A percentile compares a stretch with the other conserved stretches of the same genome.
These are phyloP conservation scores for Aspergillus viridinutans DNA, from an alignment of 2,329 filamentous ascomycete genomes.

Conservation along the genomic window DNA sequence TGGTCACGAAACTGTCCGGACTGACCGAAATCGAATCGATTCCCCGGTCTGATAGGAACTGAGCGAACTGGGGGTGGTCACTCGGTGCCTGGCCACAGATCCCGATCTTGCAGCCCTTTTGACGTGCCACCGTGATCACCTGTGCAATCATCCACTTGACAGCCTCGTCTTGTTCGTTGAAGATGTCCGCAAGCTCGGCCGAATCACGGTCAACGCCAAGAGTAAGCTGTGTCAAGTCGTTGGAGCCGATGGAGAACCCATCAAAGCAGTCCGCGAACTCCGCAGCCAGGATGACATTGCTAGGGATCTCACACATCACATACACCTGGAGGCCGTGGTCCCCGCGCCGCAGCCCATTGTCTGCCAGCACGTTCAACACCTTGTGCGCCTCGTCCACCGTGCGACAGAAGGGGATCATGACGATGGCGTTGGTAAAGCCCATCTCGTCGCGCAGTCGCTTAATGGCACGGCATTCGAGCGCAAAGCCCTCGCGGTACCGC, in stretches of 20 bases:
- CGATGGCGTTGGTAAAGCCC: slow-evolving; percentile 35
- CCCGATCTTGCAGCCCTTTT: slow-evolving; percentile 34
- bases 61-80: slow-evolving; percentile 37
- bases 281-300: slow-evolving; percentile 37
- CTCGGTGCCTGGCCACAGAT: slow-evolving; percentile 41
- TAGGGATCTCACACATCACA: slow-evolving; percentile 43
- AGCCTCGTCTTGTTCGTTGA: slow-evolving; percentile 38
- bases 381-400: slow-evolving; percentile 33
- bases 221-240: slow-evolving; percentile 40
- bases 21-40: slow-evolving; percentile 41
- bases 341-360: slow-evolving; percentile 36
- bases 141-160: slow-evolving; percentile 39
- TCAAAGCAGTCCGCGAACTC: slow-evolving; percentile 38
- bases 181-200: slow-evolving; percentile 33
- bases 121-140: slow-evolving; percentile 28
- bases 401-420: slow-evolving; percentile 40
- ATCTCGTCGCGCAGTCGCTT: slow-evolving; percentile 36
- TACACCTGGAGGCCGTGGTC: slow-evolving; percentile 36
- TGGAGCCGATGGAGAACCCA: slow-evolving; percentile 42
- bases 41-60: slow-evolving; percentile 32
- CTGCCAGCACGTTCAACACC: slow-evolving; percentile 34
- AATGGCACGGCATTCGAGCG: slow-evolving; percentile 38
- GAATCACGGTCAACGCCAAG: slow-evolving; percentile 40
- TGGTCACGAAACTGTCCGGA: slow-evolving; percentile 38
- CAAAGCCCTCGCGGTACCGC: slow-evolving; percentile 37